Evolutionary conservation across 1,284 basidiomycete genomes (phyloP).

Genomic region (Stereum hirsutum): DNA sequence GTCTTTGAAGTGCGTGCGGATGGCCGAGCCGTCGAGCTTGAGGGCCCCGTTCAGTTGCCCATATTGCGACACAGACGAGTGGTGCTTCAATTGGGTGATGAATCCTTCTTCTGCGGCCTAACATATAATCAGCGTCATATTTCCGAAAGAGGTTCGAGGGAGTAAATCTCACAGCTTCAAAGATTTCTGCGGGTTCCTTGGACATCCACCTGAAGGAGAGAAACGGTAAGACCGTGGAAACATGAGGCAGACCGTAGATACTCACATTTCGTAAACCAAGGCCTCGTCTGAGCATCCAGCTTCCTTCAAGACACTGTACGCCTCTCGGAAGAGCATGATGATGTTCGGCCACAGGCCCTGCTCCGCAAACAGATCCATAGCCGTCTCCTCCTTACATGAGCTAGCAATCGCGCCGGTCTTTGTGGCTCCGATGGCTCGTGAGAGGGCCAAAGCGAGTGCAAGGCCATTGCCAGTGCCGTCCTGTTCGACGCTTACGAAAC

Average conservation of each 20-base stretch:
- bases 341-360: conserved; percentile 63
- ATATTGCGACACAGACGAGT: conserved; percentile 53
- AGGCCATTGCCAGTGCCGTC: conserved; percentile 45
- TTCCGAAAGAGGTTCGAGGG: too few species aligned
- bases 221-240: not conserved
- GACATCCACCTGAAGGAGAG: conserved; percentile 52
- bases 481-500: conserved; percentile 57
- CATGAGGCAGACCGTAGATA: not conserved
- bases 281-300: conserved; percentile 62
- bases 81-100: conserved; percentile 48
- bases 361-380: conserved; percentile 58
- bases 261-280: conserved; percentile 56
- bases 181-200: conserved; percentile 64
- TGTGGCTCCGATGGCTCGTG: conserved; percentile 51
- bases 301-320: conserved; percentile 52
- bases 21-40: conserved; percentile 39
- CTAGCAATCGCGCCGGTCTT: conserved; percentile 59
- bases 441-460: conserved; percentile 39
- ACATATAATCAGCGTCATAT: too few species aligned
- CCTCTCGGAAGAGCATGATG: conserved; percentile 55
- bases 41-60: conserved; percentile 53
- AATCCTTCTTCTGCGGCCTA: conserved; percentile 63
- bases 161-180: too few species aligned
- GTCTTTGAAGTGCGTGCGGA: conserved; percentile 45
- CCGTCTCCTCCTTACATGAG: conserved; percentile 55